These are phyloP conservation scores for Urochloa ruziziensis DNA, from an alignment of 176 grass and related monocot species.

Conservation along the genomic window DNA sequence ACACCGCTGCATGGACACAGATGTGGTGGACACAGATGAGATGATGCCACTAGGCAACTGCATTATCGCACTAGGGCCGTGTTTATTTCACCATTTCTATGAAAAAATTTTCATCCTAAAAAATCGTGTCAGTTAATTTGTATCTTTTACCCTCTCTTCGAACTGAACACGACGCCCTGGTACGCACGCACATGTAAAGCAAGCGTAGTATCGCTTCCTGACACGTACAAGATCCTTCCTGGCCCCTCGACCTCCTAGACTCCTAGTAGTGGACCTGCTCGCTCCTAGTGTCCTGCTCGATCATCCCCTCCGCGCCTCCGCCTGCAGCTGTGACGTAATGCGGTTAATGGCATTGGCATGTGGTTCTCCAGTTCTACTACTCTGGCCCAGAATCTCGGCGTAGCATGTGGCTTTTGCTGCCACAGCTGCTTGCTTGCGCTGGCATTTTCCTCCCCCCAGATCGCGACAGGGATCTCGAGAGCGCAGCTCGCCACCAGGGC, in stretches of 20 bases:
- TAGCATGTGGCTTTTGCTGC: conserved; percentile 12
- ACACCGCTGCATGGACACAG: not conserved
- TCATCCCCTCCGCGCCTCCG: not conserved
- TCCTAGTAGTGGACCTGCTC: not conserved
- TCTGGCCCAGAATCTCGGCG: conserved; percentile 24
- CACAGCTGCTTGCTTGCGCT: not conserved
- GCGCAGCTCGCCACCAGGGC: not conserved
- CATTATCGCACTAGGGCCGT: not conserved
- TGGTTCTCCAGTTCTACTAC: not conserved
- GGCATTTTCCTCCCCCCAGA: not conserved
- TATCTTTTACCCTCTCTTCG: no score
- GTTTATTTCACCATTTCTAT: no score
- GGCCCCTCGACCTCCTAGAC: not conserved
- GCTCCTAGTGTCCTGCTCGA: no score
- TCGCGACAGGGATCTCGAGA: not conserved
- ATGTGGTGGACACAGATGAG: no score
- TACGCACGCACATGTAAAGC: not conserved
- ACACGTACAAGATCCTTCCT: not conserved
- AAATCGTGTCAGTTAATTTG: no score
- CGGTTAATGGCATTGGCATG: no score
- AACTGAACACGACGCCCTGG: no score
- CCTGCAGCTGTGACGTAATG: not conserved
- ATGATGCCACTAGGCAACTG: not conserved
- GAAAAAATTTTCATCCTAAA: no score
- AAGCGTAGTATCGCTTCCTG: not conserved